These are phyloP conservation scores for Cenococcum geophilum DNA, from an alignment of 495 filamentous ascomycete genomes.

Conservation along the genomic window DNA sequence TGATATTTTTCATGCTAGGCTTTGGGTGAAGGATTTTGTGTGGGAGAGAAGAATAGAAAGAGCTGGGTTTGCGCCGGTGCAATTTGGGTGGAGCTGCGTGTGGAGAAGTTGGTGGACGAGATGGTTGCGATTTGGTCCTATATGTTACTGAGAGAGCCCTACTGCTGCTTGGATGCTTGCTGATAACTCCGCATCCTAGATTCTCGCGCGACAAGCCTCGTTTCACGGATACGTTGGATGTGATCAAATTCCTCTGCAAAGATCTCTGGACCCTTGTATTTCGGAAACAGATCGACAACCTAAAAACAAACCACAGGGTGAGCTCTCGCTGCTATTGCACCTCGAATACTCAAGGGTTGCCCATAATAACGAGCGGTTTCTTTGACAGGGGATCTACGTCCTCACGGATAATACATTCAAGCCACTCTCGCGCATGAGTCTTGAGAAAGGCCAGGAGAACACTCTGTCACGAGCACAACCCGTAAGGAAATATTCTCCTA, in stretches of 20 bases:
- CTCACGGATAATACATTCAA: constrained; percentile 90
- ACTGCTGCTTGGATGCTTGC: constrained; percentile 1
- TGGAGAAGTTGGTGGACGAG: not conserved
- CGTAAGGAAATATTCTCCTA: not conserved
- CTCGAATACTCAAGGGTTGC: not conserved
- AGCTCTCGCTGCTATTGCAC: constrained; percentile 16
- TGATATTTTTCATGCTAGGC: constrained; percentile 1
- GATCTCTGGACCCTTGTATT: constrained; percentile 93
- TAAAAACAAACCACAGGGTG: constrained; percentile 96
- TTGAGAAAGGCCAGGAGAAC: constrained; percentile 46
- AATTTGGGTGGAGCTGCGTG: not conserved
- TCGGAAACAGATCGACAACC: constrained; percentile 93
- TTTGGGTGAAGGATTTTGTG: not conserved
- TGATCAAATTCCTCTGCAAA: constrained; percentile 96
- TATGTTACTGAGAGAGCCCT: not conserved
- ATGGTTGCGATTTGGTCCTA: not conserved
- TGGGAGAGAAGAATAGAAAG: not conserved
- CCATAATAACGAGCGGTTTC: not conserved
- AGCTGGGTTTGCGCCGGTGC: not conserved
- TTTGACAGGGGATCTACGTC: constrained; percentile 80
- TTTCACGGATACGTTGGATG: constrained; percentile 39
- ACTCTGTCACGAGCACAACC: constrained; percentile 25
- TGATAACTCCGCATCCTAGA: constrained; percentile 41
- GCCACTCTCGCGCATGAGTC: constrained; percentile 80
- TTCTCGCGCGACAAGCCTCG: constrained; percentile 84